Conservation (phyloP, 768 basidiomycete species). For the Cystofilobasidium ferigula region DNA sequence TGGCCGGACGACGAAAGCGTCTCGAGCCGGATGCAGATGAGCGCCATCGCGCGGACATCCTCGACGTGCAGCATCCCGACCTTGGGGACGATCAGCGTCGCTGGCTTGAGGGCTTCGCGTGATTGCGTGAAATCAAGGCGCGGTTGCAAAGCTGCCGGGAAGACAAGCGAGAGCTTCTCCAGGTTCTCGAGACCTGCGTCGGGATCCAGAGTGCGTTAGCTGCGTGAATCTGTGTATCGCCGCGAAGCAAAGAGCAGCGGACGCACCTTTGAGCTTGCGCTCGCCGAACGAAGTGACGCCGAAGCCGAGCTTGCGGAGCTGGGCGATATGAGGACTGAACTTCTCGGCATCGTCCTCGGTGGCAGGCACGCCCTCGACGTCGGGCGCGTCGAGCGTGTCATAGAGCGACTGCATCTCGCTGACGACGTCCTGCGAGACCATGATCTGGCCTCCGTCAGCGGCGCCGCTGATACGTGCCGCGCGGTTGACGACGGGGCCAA, state of each 20-base stretch:
- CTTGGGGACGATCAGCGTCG: conserved; percentile 33
- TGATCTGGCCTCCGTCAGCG: conserved; percentile 86
- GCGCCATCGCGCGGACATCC: conserved; percentile 61
- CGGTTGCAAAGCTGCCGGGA: conserved; percentile 60
- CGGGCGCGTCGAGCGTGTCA: conserved; percentile 52
- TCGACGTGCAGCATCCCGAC: conserved; percentile 41
- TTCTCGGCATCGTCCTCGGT: conserved; percentile 30
- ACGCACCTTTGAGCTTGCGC: conserved; percentile 70
- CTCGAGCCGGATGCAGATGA: conserved; percentile 68
- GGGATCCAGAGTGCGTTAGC: background rate
- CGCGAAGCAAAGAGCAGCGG: background rate
- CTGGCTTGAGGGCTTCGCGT: conserved; percentile 22
- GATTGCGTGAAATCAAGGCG: conserved; percentile 48
- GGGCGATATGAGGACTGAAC: conserved; percentile 47
- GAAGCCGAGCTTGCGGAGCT: conserved; percentile 60
- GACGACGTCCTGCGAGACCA: conserved; percentile 76
- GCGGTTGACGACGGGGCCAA: conserved; percentile 91
- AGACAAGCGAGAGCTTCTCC: conserved; percentile 73
- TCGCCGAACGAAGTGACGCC: conserved; percentile 70
- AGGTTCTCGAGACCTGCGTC: conserved; percentile 40
- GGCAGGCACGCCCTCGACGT: conserved; percentile 50
- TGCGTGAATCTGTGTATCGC: background rate
- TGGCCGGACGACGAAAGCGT: conserved; percentile 41
- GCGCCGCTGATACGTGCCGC: conserved; percentile 69
- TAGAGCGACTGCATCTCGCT: conserved; percentile 41